phyloP scores from a whole-genome alignment of 176 grass and related monocot species.

The Phoenix dactylifera region DNA sequence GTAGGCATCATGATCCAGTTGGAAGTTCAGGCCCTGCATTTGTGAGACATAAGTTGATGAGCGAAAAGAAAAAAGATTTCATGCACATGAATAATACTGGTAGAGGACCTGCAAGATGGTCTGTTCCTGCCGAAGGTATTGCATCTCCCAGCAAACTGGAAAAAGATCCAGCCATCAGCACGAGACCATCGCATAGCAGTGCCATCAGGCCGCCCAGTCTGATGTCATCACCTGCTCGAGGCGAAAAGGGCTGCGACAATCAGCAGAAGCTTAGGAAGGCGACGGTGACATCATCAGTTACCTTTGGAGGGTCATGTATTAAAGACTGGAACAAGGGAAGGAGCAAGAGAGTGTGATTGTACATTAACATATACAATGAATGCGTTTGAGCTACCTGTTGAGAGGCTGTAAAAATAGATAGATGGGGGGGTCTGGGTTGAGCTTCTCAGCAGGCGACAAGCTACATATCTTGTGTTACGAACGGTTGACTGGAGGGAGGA shows the following conservation, averaged over 20 bases:
- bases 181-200: conserved; percentile 43
- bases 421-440: too few species aligned
- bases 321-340: conserved; percentile 82
- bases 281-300: conserved; percentile 55
- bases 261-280: conserved; percentile 91
- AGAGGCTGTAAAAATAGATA: too few species aligned
- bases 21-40: conserved; percentile 29
- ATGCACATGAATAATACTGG: conserved; percentile 35
- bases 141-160: conserved; percentile 36
- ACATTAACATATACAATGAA: conserved; percentile 18
- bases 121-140: conserved; percentile 40
- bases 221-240: conserved; percentile 36
- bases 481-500: too few species aligned
- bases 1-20: conserved; percentile 45
- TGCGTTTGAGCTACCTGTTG: too few species aligned
- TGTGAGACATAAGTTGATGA: conserved; percentile 36
- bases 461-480: too few species aligned
- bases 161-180: conserved; percentile 22
- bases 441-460: too few species aligned
- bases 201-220: conserved; percentile 32
- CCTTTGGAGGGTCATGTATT: conserved; percentile 16
- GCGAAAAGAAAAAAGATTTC: conserved; percentile 51
- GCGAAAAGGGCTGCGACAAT: conserved; percentile 68
- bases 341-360: conserved; percentile 79
- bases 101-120: conserved; percentile 62